A percentile compares a stretch with the other conserved stretches of the same genome.
These are phyloP conservation scores for Filobasidium wieringae DNA, from an alignment of 768 basidiomycete genomes.

Conservation along the genomic window DNA sequence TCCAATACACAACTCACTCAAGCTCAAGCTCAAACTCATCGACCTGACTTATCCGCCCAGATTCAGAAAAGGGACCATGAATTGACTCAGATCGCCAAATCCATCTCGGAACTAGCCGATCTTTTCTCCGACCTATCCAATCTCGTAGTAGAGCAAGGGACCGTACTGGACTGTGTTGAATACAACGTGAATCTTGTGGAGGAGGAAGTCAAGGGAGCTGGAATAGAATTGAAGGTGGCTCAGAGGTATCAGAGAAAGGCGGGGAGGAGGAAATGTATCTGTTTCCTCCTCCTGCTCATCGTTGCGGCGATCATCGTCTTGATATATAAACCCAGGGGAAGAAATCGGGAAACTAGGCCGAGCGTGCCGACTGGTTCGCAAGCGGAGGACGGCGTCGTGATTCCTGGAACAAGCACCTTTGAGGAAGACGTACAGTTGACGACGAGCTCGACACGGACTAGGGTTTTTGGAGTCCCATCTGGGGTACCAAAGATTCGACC, in stretches of 20 bases:
- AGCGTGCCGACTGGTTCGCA: too few relatives aligned
- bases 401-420: too few relatives aligned
- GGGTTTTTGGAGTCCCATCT: too few relatives aligned
- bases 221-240: constrained; percentile 68
- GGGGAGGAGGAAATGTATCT: constrained; percentile 82
- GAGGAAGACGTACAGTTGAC: too few relatives aligned
- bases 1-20: constrained; percentile 23
- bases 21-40: constrained; percentile 38
- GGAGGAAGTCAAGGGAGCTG: constrained; percentile 66
- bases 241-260: constrained; percentile 92
- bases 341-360: too few relatives aligned
- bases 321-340: constrained; percentile 70
- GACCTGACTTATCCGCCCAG: constrained; percentile 36
- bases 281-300: constrained; percentile 79
- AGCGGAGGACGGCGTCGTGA: too few relatives aligned
- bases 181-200: constrained; percentile 94
- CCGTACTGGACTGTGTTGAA: constrained; percentile 87
- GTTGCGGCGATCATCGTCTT: constrained; percentile 74
- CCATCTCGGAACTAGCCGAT: constrained; percentile 80
- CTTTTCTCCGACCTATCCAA: constrained; percentile 89
- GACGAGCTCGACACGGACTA: too few relatives aligned
- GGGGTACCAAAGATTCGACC: too few relatives aligned
- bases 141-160: constrained; percentile 95
- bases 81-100: constrained; percentile 77
- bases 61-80: constrained; percentile 53